Evolutionary conservation across 306 rosid species (phyloP), one percentile per base, ranked within the genome.

Genomic region (Prunus padus): DNA sequence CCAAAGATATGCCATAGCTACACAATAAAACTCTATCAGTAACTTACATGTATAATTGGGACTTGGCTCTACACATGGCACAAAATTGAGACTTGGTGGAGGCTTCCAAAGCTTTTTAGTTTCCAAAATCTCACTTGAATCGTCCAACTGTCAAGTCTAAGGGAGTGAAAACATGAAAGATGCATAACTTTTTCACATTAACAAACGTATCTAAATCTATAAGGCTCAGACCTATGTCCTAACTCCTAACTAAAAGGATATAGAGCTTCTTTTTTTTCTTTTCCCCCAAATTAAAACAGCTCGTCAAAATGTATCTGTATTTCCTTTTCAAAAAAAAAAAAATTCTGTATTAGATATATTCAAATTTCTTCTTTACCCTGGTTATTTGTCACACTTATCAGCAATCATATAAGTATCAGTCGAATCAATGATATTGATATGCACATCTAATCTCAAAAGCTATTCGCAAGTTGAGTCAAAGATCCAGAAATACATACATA

Each of bases 31-130:
- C 63, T 66, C 15, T 30, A 65, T 63, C 37, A n/a, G 25, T 8
- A 81, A 75, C 70, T 65, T 81, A 95, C 97, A 13, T 23, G 84
- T 82, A 85, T 92, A 88, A 79, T 85, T 82, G 83, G 83, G 57
- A 66, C 87, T 82, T 69, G 96, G 96, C 69, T 83, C 82, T 44
- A 87, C 72, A 77, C 99, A 95, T 8, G 89, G 93, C 78, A 84
- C 77, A 79, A 95, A 86, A 52, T 90, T 85, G 1, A 79, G 88
- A 77, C 78, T 88, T 3, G 87, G 72, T 23, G 96, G 93, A 78
- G 86, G 87, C 82, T 88, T 92, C 97, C 99, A 88, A 67, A 89
- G 90, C 82, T 85, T 92, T 73, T 90, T 94, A 33, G 68, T 74
- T 69, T 78, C 91, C 61, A 81, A 81, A 68, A 55, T 75, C 77